Conservation (phyloP, 768 basidiomycete genomes). For the Russula ochroleuca region DNA sequence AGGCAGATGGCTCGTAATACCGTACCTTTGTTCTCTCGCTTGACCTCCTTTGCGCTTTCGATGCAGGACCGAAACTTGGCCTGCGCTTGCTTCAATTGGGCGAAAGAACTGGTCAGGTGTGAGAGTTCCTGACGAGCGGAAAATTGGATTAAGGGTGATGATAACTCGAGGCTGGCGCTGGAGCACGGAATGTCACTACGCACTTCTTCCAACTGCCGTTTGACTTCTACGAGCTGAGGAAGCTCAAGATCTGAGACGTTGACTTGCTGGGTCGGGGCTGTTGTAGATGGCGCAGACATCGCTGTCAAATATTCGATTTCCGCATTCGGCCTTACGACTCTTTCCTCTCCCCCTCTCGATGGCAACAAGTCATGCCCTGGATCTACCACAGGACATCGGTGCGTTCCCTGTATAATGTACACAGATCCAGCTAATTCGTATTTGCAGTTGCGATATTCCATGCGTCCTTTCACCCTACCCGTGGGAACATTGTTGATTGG, state of each 20-base stretch:
- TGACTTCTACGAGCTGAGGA: slow-evolving; percentile 82
- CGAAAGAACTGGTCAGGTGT: slow-evolving; percentile 87
- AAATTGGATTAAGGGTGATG: background rate
- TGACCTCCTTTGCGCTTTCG: slow-evolving; percentile 73
- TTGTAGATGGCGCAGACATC: slow-evolving; percentile 8
- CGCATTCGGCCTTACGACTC: background rate
- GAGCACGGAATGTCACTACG: slow-evolving; percentile 23
- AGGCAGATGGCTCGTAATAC: background rate
- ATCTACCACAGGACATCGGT: slow-evolving; percentile 21
- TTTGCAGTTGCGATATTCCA: slow-evolving; percentile 74
- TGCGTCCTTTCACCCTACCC: slow-evolving; percentile 78
- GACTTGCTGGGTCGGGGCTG: slow-evolving; percentile 55
- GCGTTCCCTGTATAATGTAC: background rate
- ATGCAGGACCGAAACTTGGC: slow-evolving; percentile 87
- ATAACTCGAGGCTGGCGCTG: background rate
- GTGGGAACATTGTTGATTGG: slow-evolving; percentile 80
- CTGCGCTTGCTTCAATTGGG: slow-evolving; percentile 89
- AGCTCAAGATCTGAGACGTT: slow-evolving; percentile 80
- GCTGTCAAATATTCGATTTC: background rate
- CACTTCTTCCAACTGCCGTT: slow-evolving; percentile 90
- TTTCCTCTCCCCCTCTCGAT: background rate
- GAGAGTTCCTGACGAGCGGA: slow-evolving; percentile 67
- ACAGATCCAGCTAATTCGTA: background rate
- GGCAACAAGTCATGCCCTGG: background rate
- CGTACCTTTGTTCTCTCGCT: slow-evolving; percentile 58